Conservation (phyloP, 176 grass and related monocot genomes). For the Saccharum spontaneum region DNA sequence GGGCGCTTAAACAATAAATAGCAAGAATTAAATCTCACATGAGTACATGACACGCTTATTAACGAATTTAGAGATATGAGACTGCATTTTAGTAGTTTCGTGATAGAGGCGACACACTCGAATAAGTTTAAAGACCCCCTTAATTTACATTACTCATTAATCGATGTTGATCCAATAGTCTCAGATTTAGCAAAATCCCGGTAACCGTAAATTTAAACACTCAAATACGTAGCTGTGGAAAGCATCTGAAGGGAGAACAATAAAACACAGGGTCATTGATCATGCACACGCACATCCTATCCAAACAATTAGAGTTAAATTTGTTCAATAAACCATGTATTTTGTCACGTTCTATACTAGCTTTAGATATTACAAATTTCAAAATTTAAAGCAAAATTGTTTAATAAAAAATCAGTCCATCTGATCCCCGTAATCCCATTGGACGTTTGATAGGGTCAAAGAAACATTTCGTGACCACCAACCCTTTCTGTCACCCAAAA, state of each 20-base stretch:
- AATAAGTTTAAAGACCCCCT: too few species aligned
- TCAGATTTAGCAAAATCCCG: not conserved
- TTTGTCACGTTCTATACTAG: not conserved
- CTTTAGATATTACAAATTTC: not conserved
- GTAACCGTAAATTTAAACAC: not conserved
- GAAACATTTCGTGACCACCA: slow-evolving; percentile 42
- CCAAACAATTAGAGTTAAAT: not conserved
- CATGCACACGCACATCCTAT: not conserved
- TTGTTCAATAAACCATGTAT: not conserved
- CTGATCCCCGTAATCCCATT: slow-evolving; percentile 13
- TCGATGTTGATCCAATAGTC: not conserved
- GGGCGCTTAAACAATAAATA: too few species aligned
- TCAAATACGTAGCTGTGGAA: too few species aligned
- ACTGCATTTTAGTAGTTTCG: too few species aligned
- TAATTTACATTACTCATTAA: not conserved
- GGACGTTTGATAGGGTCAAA: slow-evolving; percentile 63
- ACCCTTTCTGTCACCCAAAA: slow-evolving; percentile 14
- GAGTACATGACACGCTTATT: too few species aligned
- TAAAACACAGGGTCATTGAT: not conserved
- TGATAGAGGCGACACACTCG: too few species aligned
- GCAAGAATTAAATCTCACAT: too few species aligned
- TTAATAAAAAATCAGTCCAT: slow-evolving; percentile 19
- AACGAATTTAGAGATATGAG: too few species aligned
- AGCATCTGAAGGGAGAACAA: not conserved
- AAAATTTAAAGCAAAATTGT: not conserved